Conservation (phyloP, 2,329 filamentous ascomycete genomes). For the Cercospora berteroae region DNA sequence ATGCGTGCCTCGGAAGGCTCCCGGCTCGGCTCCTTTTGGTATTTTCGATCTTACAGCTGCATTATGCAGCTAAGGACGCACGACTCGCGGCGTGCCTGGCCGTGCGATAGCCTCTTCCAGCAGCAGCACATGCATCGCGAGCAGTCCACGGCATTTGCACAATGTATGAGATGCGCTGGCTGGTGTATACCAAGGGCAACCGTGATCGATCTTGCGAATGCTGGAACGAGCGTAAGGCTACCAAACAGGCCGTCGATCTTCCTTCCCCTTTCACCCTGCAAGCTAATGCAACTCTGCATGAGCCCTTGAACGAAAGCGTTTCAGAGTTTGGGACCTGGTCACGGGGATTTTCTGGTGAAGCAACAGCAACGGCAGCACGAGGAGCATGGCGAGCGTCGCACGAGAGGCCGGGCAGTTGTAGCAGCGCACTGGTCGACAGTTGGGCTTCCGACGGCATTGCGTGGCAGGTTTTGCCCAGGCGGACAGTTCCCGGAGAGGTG, state of each 20-base stretch:
- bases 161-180: neutral
- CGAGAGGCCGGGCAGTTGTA: neutral
- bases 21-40: constrained; percentile 9
- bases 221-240: constrained; percentile 7
- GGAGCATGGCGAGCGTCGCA: neutral
- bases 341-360: neutral
- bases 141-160: neutral
- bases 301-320: constrained; percentile 8
- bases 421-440: neutral
- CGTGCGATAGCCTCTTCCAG: neutral
- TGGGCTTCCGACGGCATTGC: neutral
- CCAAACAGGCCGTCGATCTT: constrained; percentile 6
- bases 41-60: constrained; percentile 8
- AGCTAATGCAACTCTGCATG: constrained; percentile 11
- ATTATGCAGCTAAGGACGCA: constrained; percentile 7
- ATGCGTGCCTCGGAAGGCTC: neutral
- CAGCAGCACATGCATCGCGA: neutral
- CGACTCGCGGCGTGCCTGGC: constrained; percentile 9
- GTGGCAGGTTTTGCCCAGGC: neutral
- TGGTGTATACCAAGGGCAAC: neutral
- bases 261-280: constrained; percentile 9
- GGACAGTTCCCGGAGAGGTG: neutral
- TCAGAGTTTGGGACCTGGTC: constrained; percentile 11
- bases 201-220: neutral
- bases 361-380: neutral